Conservation (phyloP, 306 rosid genomes). For the Comarum palustre region DNA sequence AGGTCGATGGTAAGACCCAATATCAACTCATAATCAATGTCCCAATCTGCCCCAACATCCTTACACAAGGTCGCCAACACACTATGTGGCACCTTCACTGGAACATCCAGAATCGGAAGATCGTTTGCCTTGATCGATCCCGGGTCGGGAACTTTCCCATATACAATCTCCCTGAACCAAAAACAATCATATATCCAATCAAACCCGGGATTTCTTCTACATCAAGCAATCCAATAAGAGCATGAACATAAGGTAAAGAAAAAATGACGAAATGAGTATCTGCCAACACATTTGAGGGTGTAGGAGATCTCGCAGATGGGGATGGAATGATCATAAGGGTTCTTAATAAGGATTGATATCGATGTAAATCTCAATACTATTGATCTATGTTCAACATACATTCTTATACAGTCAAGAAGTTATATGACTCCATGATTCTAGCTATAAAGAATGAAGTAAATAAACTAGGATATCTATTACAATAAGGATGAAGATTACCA, state of each 20-base stretch:
- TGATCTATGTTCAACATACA: too few species aligned
- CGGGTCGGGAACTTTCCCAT: slow-evolving; percentile 76
- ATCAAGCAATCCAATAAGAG: neutral
- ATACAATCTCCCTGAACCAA: slow-evolving; percentile 50
- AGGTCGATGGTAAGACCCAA: slow-evolving; percentile 65
- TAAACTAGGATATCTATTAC: too few species aligned
- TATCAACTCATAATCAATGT: slow-evolving; percentile 67
- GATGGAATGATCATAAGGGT: slow-evolving; percentile 49
- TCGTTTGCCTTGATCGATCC: slow-evolving; percentile 64
- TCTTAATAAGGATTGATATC: too few species aligned
- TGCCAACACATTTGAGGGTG: slow-evolving; percentile 61
- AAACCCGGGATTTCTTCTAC: neutral
- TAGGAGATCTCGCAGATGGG: slow-evolving; percentile 73
- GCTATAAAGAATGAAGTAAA: too few species aligned
- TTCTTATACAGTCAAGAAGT: too few species aligned
- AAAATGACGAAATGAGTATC: slow-evolving; percentile 20
- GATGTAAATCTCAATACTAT: too few species aligned
- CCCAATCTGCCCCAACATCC: slow-evolving; percentile 81
- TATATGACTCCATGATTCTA: too few species aligned
- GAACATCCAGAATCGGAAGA: slow-evolving; percentile 55
- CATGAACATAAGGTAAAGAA: too few species aligned
- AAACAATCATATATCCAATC: neutral
- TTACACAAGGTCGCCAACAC: slow-evolving; percentile 57
- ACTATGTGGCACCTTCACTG: slow-evolving; percentile 62
- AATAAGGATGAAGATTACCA: too few species aligned